A percentile compares a stretch with the other conserved stretches of the same genome.
phyloP scores from a whole-genome alignment of 176 grass and related monocot species.

The Dactylis glomerata region DNA sequence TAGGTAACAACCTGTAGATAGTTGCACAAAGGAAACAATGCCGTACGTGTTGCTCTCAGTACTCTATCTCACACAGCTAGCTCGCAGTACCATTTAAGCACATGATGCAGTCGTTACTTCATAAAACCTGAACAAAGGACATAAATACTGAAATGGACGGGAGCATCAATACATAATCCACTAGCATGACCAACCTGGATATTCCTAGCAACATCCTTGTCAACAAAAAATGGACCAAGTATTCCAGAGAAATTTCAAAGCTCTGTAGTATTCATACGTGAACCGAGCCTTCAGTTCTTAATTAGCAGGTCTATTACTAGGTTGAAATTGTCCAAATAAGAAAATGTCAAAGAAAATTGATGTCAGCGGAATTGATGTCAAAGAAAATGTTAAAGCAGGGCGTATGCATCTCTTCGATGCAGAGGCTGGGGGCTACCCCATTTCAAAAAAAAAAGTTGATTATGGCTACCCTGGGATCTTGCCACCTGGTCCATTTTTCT shows the following conservation, averaged over 20 bases:
- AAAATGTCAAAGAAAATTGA: background rate
- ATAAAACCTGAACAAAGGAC: background rate
- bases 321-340: background rate
- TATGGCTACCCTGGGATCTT: background rate
- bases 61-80: conserved; percentile 12
- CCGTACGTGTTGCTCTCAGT: background rate
- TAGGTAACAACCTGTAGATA: background rate
- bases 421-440: no score
- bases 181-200: background rate
- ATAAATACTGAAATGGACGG: background rate
- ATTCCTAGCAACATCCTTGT: background rate
- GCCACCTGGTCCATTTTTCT: background rate
- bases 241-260: conserved; percentile 15
- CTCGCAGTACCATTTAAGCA: background rate
- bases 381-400: no score
- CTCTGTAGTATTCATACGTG: background rate
- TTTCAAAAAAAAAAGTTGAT: no score
- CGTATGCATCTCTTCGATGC: no score
- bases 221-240: conserved; percentile 6
- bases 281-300: background rate
- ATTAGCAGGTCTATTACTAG: background rate
- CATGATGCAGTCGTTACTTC: background rate
- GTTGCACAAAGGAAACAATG: background rate
- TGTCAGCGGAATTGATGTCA: no score
- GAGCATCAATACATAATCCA: background rate